Evolutionary conservation across 352 stramenopile genomes (phyloP).

Genomic region (Phytophthora ohioensis): DNA sequence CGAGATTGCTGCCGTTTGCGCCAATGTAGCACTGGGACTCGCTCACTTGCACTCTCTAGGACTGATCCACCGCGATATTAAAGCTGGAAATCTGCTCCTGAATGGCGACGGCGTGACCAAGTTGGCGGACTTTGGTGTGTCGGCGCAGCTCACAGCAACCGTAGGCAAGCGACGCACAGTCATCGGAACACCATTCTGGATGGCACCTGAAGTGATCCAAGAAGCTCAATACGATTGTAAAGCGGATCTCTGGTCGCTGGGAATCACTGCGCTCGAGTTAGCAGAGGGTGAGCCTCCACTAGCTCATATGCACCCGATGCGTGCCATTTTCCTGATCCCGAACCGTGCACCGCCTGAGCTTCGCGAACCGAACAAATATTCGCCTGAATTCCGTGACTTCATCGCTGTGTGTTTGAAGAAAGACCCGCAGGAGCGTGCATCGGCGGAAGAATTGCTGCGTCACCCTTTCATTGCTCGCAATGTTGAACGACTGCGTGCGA

Average conservation of each 20-base stretch:
- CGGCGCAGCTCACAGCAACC: conserved; percentile 90
- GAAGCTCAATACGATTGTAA: conserved; percentile 88
- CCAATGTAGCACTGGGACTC: conserved; percentile 75
- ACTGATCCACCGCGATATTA: conserved; percentile 91
- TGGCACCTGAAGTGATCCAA: conserved; percentile 93
- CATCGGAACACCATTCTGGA: conserved; percentile 93
- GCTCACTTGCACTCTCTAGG: conserved; percentile 81
- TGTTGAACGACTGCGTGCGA: conserved; percentile 53
- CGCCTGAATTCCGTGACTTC: conserved; percentile 66
- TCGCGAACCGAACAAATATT: conserved; percentile 50
- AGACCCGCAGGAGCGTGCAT: conserved; percentile 57
- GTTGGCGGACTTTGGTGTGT: conserved; percentile 92
- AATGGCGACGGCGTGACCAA: conserved; percentile 74
- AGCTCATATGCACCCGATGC: conserved; percentile 90
- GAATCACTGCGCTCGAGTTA: conserved; percentile 92
- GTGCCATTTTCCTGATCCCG: conserved; percentile 83
- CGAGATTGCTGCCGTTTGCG: conserved; percentile 79
- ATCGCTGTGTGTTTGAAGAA: conserved; percentile 74
- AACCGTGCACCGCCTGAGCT: conserved; percentile 69
- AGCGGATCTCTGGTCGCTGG: conserved; percentile 84
- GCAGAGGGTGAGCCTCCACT: conserved; percentile 87
- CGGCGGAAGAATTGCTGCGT: conserved; percentile 54
- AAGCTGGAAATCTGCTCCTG: conserved; percentile 89
- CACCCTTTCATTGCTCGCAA: conserved; percentile 76
- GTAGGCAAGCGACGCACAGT: conserved; percentile 93